Base-by-base conservation (phyloP, 257 asterid genomes). In the Plantago ovata region DNA sequence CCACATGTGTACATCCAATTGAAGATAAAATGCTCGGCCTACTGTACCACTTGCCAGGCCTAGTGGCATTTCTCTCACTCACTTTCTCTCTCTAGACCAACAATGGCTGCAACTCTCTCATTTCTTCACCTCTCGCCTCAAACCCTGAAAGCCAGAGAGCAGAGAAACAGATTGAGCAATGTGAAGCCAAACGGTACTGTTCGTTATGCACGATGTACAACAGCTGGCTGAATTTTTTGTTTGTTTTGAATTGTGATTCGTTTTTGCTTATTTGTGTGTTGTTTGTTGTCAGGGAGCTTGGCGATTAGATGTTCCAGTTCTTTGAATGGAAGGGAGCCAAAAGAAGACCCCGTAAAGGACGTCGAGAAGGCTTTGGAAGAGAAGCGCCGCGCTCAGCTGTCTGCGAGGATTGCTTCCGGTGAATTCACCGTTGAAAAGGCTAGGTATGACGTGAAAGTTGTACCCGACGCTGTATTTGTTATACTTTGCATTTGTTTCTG, bases 321-420 rank as follows among this genome's bases (percentile, higher is more conserved):
- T 66, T 60, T 59, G 51, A 79, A 77, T 65, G 93, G 87, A 54
- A 76, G 68, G 49, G 75, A 61, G 48, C 68, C 74, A 9, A 38
- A 58, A 32, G 82, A 75, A 21, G 79, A 83, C 24, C 59, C 80
- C 24, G 77, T 74, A 9, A 79, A 82, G 75, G 79, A 69, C 3
- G 93, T 72, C 75, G 90, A 86, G 58, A 80, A 68, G 75, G 71
- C 75, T 62, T 59, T 73, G 57, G 79, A 87, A 56, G 85, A 77
- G 76, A 90, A 84, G 70, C 77, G 84, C 32, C 75, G 91, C 48
- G 95, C 89, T 46, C 87, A 84, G 70, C 80, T 90, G 65, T 87
- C 96, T 66, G 83, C 91, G 62, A 90, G 98, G 16, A 90, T 90
- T 47, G 88, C 95, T 59, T 80, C 95, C 50, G 96, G 95, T 21